A percentile compares a stretch with the other conserved stretches of the same genome.
These are phyloP conservation scores for Corynascus novoguineensis DNA, from an alignment of 495 filamentous ascomycete genomes.

Conservation along the genomic window DNA sequence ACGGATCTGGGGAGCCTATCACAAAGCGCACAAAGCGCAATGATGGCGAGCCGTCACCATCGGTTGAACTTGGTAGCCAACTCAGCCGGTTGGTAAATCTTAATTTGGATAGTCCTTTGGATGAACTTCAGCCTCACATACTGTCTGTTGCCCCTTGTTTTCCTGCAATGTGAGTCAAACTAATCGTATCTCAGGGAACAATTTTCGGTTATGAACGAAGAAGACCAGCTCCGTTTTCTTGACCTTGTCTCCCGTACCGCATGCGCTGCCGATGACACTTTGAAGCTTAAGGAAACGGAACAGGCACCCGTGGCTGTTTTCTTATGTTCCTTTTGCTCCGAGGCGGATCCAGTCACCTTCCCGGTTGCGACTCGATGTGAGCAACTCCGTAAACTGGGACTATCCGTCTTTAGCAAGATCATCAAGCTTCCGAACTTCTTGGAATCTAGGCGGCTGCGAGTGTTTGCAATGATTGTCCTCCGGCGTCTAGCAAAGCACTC, in stretches of 20 bases:
- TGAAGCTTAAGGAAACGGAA: conserved; percentile 11
- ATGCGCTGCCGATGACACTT: conserved; percentile 34
- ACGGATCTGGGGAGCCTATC: conserved; percentile 20
- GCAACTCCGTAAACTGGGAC: conserved; percentile 25
- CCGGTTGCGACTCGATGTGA: not conserved
- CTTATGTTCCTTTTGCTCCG: conserved; percentile 23
- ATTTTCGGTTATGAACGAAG: conserved; percentile 26
- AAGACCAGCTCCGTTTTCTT: conserved; percentile 30
- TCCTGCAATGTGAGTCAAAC: not conserved
- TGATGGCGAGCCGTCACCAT: conserved; percentile 6
- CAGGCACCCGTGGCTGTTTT: not conserved
- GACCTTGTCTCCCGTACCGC: conserved; percentile 32
- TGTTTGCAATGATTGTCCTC: conserved; percentile 67
- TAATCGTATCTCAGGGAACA: conserved; percentile 18
- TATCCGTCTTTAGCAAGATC: conserved; percentile 52
- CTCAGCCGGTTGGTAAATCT: conserved; percentile 23
- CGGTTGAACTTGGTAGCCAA: conserved; percentile 12
- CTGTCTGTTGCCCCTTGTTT: conserved; percentile 23
- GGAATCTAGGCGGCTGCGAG: conserved; percentile 56
- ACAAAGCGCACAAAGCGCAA: conserved; percentile 33
- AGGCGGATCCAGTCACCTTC: not conserved
- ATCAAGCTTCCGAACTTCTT: conserved; percentile 52
- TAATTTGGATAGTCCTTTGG: conserved; percentile 15
- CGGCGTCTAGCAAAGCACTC: conserved; percentile 64
- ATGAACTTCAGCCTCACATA: conserved; percentile 18